These are phyloP conservation scores for Calonectria crousiana DNA, from an alignment of 2,329 filamentous ascomycete genomes.

Conservation along the genomic window DNA sequence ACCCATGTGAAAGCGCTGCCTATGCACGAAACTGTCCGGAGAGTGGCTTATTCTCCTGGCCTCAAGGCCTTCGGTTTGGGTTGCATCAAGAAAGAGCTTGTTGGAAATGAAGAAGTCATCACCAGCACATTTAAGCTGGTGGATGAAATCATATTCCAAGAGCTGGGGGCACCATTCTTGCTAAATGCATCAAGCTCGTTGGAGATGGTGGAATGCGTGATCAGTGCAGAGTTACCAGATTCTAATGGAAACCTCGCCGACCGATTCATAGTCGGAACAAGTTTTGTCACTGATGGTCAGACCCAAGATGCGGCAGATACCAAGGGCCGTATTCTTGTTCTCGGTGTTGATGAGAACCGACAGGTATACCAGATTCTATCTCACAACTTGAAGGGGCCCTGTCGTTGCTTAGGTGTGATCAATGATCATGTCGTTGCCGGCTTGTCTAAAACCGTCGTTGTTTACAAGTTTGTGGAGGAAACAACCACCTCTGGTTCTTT, in stretches of 20 bases:
- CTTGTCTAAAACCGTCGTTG: conserved; percentile 85
- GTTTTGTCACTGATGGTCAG: conserved; percentile 75
- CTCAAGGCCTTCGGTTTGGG: conserved; percentile 89
- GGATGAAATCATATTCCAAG: conserved; percentile 88
- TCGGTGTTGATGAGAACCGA: conserved; percentile 83
- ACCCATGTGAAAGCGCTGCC: conserved; percentile 88
- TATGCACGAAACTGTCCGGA: conserved; percentile 84
- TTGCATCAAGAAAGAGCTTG: conserved; percentile 81
- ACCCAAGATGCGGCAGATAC: conserved; percentile 59
- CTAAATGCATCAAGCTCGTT: conserved; percentile 62
- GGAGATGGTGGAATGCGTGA: conserved; percentile 88
- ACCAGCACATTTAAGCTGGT: conserved; percentile 88
- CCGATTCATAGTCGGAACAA: conserved; percentile 92
- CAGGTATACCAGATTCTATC: conserved; percentile 79
- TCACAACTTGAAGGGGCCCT: conserved; percentile 80
- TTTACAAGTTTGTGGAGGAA: conserved; percentile 68
- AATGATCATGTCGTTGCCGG: conserved; percentile 85
- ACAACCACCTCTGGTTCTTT: conserved; percentile 70
- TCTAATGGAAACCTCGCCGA: conserved; percentile 71
- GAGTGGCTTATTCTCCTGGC: conserved; percentile 85
- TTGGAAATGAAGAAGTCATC: conserved; percentile 79
- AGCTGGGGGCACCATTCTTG: conserved; percentile 76
- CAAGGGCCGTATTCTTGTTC: conserved; percentile 82
- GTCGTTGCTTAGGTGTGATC: conserved; percentile 81
- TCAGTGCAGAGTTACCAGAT: conserved; percentile 78